These are phyloP conservation scores for Pseudocercospora macadamiae DNA, from an alignment of 2,329 filamentous ascomycete genomes.

Conservation along the genomic window DNA sequence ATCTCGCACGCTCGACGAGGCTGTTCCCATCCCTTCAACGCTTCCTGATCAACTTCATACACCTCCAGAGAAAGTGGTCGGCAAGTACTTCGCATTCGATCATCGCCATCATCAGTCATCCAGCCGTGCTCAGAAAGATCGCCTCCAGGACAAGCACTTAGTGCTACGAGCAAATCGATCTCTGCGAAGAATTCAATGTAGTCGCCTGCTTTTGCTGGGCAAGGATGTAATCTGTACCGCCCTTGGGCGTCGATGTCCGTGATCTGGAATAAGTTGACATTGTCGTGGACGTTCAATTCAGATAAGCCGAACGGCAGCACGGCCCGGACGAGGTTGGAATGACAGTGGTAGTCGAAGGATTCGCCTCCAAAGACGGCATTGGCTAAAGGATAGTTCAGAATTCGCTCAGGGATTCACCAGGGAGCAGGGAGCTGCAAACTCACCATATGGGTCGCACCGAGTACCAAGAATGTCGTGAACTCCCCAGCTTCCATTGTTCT, in stretches of 20 bases:
- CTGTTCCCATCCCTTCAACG: no score
- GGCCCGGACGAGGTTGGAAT: slow-evolving; percentile 77
- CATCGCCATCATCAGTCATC: no score
- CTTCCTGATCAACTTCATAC: no score
- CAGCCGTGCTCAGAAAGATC: slow-evolving; percentile 83
- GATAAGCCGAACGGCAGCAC: slow-evolving; percentile 68
- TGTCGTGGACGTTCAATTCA: slow-evolving; percentile 79
- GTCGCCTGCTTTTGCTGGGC: slow-evolving; percentile 58
- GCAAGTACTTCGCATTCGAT: no score
- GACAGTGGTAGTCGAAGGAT: slow-evolving; percentile 74
- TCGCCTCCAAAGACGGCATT: slow-evolving; percentile 69
- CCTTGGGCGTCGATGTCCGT: slow-evolving; percentile 74
- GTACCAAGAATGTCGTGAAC: slow-evolving; percentile 81
- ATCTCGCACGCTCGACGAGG: no score
- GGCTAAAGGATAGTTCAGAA: not conserved
- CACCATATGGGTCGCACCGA: slow-evolving; percentile 76
- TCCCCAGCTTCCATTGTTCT: slow-evolving; percentile 55
- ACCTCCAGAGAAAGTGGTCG: no score
- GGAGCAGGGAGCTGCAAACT: not conserved
- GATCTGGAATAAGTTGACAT: slow-evolving; percentile 84
- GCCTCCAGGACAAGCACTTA: slow-evolving; percentile 75
- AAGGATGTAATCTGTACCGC: slow-evolving; percentile 74
- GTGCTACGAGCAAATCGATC: slow-evolving; percentile 69
- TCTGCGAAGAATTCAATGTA: slow-evolving; percentile 80
- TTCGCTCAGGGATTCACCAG: not conserved